Evolutionary conservation across 139 green algal genomes (phyloP), one percentile per base, ranked within the genome.

Genomic region (Micractinium conductrix): DNA sequence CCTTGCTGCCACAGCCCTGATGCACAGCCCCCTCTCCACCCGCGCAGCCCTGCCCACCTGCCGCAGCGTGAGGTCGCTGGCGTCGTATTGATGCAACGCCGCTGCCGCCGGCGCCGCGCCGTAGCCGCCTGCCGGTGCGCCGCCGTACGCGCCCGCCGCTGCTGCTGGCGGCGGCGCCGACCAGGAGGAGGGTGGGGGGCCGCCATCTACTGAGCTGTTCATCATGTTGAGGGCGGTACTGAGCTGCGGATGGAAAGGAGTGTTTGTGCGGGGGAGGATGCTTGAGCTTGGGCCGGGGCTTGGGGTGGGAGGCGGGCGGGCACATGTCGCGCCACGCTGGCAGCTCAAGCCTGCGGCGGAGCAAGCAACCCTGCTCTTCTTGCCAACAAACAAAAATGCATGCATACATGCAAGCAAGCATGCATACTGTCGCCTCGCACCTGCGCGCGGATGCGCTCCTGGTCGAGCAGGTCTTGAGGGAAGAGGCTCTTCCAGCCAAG

Each of bases 201-300:
- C 63, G 40, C 85, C 86, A 60, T 96, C 93, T 50, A 95, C 90
- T 7, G 95, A 90, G 10, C 78, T 74, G 88, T 98, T 98, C 94
- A 99, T 99, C 80, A 93, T 92, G 88, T 97, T 91, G 14, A 99
- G 89, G 17, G 94, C 96, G 0, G 82, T 81, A 42, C 89, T 95
- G 45, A 98, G 90, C 70, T 71, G 63, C n/a, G n/a, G n/a, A n/a
- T n/a, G n/a, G n/a, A n/a, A n/a, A n/a, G n/a, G n/a, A n/a, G n/a
- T n/a, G n/a, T n/a, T n/a, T n/a, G n/a, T n/a, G n/a, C n/a, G n/a
- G n/a, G n/a, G n/a, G n/a, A n/a, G n/a, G n/a, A n/a, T n/a, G n/a
- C n/a, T n/a, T n/a, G n/a, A n/a, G n/a, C n/a, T n/a, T n/a, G n/a
- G n/a, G n/a, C n/a, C n/a, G n/a, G n/a, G n/a, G n/a, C n/a, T n/a